Percentiles rank a stretch among this genome's conserved stretches.
Evolutionary conservation across 495 filamentous ascomycete species (phyloP).

Genomic region (Neurospora sp.): DNA sequence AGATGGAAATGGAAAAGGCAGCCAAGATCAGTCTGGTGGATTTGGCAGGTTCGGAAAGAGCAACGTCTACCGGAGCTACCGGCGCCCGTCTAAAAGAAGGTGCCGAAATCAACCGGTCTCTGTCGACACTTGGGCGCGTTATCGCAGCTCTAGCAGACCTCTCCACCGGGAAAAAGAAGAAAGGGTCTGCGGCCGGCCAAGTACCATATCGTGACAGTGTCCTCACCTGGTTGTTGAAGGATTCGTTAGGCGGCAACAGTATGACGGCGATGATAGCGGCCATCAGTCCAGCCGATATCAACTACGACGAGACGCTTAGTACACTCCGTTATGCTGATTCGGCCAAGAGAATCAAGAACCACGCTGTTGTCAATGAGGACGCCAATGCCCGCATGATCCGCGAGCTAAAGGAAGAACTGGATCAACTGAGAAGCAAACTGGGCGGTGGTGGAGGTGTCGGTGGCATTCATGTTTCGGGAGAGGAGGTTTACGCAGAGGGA

Average conservation of each 20-base stretch:
- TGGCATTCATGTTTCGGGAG: constrained; percentile 39
- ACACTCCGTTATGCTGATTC: constrained; percentile 95
- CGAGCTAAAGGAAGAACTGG: constrained; percentile 91
- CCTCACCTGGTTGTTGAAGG: constrained; percentile 93
- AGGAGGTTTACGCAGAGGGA: constrained; percentile 80
- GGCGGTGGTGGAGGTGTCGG: constrained; percentile 42
- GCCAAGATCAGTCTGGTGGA: constrained; percentile 97
- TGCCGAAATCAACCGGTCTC: constrained; percentile 94
- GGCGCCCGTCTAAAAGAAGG: constrained; percentile 96
- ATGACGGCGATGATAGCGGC: constrained; percentile 99
- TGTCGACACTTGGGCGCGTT: constrained; percentile 94
- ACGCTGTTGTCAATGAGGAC: constrained; percentile 98
- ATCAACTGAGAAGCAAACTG: constrained; percentile 77
- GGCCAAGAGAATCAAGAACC: constrained; percentile 99
- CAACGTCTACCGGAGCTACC: constrained; percentile 89
- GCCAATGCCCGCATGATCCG: constrained; percentile 98
- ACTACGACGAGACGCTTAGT: constrained; percentile 94
- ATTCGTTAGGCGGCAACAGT: constrained; percentile 95
- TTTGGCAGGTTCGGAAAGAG: constrained; percentile 94
- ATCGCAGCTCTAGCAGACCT: constrained; percentile 93
- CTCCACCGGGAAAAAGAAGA: constrained; percentile 79
- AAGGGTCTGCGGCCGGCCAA: constrained; percentile 49
- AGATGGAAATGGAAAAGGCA: constrained; percentile 94
- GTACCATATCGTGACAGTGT: constrained; percentile 97
- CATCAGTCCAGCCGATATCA: constrained; percentile 97